phyloP scores from a whole-genome alignment of 768 basidiomycete genomes.

The Naganishia onofrii region DNA sequence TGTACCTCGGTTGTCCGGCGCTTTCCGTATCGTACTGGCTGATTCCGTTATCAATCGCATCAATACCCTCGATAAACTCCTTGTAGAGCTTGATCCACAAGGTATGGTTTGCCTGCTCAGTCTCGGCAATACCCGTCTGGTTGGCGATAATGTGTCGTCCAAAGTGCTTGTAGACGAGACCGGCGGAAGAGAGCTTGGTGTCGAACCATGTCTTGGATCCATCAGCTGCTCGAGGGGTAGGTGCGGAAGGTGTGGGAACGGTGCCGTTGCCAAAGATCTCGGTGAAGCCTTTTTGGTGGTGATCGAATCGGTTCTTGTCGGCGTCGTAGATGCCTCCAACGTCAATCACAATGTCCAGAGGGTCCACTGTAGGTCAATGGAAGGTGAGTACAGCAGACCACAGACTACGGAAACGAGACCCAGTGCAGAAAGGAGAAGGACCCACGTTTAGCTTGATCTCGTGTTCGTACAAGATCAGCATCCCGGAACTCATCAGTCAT shows the following conservation, averaged over 20 bases:
- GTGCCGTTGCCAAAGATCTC: constrained; percentile 84
- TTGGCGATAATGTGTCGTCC: constrained; percentile 79
- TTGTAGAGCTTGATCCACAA: constrained; percentile 89
- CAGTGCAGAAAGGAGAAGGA: constrained; percentile 1
- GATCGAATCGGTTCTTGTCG: constrained; percentile 76
- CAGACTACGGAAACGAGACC: background rate
- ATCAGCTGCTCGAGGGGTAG: constrained; percentile 17
- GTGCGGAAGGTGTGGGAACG: constrained; percentile 25
- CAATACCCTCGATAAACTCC: constrained; percentile 90
- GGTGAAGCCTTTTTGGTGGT: constrained; percentile 89
- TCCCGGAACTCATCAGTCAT: constrained; percentile 71
- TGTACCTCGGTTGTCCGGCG: constrained; percentile 60
- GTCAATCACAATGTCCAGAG: constrained; percentile 92
- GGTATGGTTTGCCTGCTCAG: constrained; percentile 66
- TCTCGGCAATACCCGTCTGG: constrained; percentile 56
- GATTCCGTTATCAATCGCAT: constrained; percentile 83
- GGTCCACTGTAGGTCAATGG: constrained; percentile 53
- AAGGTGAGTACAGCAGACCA: too few relatives aligned
- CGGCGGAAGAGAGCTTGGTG: constrained; percentile 89
- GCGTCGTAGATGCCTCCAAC: constrained; percentile 91
- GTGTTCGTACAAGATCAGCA: constrained; percentile 61
- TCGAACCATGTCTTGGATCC: constrained; percentile 40
- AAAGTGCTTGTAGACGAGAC: constrained; percentile 94
- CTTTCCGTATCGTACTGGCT: constrained; percentile 70
- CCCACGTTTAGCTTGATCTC: constrained; percentile 50